Percentiles rank a stretch among this genome's conserved stretches.
phyloP scores from a whole-genome alignment of 106 monocot genomes.

The Platanthera guangdongensis region DNA sequence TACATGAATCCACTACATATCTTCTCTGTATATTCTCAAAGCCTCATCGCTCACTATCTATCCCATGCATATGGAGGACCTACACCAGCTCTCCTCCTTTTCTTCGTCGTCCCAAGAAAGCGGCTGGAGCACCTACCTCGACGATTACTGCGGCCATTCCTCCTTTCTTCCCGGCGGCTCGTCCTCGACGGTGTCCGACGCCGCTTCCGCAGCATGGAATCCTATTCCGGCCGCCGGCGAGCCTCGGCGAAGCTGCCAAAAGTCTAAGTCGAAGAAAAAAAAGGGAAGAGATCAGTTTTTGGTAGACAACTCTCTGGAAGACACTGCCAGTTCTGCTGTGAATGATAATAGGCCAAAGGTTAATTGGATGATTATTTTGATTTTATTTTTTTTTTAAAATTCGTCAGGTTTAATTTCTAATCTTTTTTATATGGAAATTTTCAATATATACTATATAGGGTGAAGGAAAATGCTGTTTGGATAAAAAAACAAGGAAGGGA shows the following conservation, averaged over 20 bases:
- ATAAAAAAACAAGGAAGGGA: conserved; percentile 7
- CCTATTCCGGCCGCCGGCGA: not conserved
- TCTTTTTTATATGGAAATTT: not conserved
- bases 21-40: not conserved
- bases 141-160: conserved; percentile 10
- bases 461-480: conserved; percentile 1
- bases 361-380: not conserved
- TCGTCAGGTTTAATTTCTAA: not conserved
- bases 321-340: conserved; percentile 40
- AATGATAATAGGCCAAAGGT: conserved; percentile 18
- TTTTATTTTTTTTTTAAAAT: not conserved
- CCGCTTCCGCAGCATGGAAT: conserved; percentile 20
- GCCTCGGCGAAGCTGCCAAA: not conserved
- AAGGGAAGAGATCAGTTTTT: conserved; percentile 4
- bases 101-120: conserved; percentile 7
- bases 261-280: conserved; percentile 20
- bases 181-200: conserved; percentile 33
- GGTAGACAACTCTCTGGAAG: conserved; percentile 29
- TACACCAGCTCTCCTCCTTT: too few relatives aligned
- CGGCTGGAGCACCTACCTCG: conserved; percentile 20
- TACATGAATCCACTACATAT: not conserved
- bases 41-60: not conserved
- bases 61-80: not conserved
- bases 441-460: not conserved
- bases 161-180: not conserved